A percentile compares a stretch with the other conserved stretches of the same genome.
phyloP scores from a whole-genome alignment of 257 asterid species.

The Fraxinus excelsior region DNA sequence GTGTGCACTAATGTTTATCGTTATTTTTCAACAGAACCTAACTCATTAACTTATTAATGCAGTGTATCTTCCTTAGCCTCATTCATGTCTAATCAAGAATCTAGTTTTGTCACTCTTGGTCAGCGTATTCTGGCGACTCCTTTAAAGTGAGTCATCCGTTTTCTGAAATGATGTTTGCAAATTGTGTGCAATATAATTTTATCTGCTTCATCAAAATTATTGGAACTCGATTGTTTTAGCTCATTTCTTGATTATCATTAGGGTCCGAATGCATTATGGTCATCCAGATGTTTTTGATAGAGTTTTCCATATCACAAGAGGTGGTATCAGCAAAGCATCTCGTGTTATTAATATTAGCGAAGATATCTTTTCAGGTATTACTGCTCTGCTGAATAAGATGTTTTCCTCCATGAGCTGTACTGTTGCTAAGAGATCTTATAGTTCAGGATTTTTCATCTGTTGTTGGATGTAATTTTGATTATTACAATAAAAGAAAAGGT shows the following conservation, averaged over 20 bases:
- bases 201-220: neutral
- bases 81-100: conserved; percentile 95
- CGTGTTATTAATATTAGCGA: conserved; percentile 96
- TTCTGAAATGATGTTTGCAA: conserved; percentile 16
- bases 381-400: conserved; percentile 6
- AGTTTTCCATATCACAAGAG: conserved; percentile 92
- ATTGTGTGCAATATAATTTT: conserved; percentile 18
- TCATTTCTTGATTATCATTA: conserved; percentile 34
- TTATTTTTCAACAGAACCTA: conserved; percentile 17
- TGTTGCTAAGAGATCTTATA: conserved; percentile 6
- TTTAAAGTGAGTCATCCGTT: conserved; percentile 69
- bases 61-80: conserved; percentile 99
- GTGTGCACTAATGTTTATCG: neutral
- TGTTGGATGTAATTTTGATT: neutral
- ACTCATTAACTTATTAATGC: conserved; percentile 40
- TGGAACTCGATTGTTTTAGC: conserved; percentile 10
- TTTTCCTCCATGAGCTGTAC: neutral
- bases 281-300: conserved; percentile 99
- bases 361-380: conserved; percentile 85
- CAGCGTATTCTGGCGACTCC: conserved; percentile 97
- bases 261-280: conserved; percentile 99
- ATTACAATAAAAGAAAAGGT: neutral
- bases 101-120: conserved; percentile 98
- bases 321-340: conserved; percentile 98
- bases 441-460: conserved; percentile 6